These are phyloP conservation scores for Fagopyrum esculentum DNA, from an alignment of 148 eudicot genomes.

Conservation along the genomic window DNA sequence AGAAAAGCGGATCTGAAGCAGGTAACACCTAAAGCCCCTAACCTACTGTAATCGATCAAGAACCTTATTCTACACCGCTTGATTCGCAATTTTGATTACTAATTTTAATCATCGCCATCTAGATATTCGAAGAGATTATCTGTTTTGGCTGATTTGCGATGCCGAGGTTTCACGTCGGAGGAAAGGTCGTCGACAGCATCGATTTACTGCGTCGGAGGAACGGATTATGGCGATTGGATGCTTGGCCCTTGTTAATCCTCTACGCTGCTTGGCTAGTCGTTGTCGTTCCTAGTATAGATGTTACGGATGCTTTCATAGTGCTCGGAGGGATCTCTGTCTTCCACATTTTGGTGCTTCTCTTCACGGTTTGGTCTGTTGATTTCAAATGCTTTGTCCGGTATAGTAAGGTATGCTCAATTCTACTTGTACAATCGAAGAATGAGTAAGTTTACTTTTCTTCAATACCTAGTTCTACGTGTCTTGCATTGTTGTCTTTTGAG, in stretches of 20 bases:
- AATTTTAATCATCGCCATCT: background rate
- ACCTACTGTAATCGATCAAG: background rate
- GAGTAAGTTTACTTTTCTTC: background rate
- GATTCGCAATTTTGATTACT: background rate
- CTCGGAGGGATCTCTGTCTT: constrained; percentile 49
- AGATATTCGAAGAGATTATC: background rate
- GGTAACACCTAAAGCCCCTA: background rate
- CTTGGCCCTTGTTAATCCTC: constrained; percentile 64
- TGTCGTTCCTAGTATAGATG: constrained; percentile 61
- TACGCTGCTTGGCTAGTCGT: constrained; percentile 54
- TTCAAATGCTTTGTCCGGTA: constrained; percentile 71
- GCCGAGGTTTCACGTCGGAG: constrained; percentile 71
- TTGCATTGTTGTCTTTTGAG: background rate
- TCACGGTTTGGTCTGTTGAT: constrained; percentile 93
- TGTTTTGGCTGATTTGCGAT: constrained; percentile 25
- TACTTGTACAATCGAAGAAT: background rate
- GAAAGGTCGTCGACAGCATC: constrained; percentile 80
- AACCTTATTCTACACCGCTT: background rate
- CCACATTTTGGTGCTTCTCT: constrained; percentile 64
- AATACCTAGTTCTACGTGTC: background rate
- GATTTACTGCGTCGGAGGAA: constrained; percentile 67
- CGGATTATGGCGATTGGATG: constrained; percentile 68
- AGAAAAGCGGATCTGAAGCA: constrained; percentile 9
- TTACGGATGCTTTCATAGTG: constrained; percentile 53
- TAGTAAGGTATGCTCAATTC: constrained; percentile 47